Conservation (phyloP, 495 filamentous ascomycete genomes). For the Aspergillus indologenus region DNA sequence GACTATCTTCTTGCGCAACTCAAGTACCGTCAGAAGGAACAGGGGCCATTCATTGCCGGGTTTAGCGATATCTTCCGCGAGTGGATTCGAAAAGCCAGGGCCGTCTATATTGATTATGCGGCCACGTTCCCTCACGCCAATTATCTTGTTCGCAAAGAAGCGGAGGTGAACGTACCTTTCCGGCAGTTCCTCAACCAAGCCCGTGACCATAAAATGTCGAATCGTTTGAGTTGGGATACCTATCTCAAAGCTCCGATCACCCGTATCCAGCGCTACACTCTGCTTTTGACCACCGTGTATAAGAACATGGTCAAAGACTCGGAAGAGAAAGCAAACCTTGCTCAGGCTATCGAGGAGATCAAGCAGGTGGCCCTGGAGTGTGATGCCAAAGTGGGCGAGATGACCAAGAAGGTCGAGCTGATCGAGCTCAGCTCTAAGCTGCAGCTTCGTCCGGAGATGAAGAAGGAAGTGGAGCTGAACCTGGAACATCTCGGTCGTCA, state of each 20-base stretch:
- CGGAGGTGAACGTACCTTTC: constrained; percentile 81
- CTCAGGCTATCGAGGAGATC: constrained; percentile 90
- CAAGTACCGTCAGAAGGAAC: constrained; percentile 95
- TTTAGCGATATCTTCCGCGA: constrained; percentile 98
- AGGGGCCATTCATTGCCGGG: constrained; percentile 89
- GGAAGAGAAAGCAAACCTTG: constrained; percentile 86
- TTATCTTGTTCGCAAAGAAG: constrained; percentile 80
- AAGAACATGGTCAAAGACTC: constrained; percentile 79
- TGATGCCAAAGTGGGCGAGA: constrained; percentile 91
- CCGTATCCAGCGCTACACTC: constrained; percentile 82
- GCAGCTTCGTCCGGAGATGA: constrained; percentile 80
- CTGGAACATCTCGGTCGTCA: constrained; percentile 88
- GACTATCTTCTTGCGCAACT: constrained; percentile 92
- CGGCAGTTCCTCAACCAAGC: constrained; percentile 77
- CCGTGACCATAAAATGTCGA: constrained; percentile 74
- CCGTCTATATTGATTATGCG: constrained; percentile 88
- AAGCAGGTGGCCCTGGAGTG: constrained; percentile 88
- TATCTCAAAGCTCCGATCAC: constrained; percentile 94
- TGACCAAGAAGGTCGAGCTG: constrained; percentile 85
- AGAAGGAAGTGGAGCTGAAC: constrained; percentile 77
- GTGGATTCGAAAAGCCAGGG: constrained; percentile 94
- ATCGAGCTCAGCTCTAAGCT: constrained; percentile 80
- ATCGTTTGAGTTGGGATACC: constrained; percentile 87
- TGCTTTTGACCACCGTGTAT: constrained; percentile 78
- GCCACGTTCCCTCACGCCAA: constrained; percentile 80